A percentile compares a stretch with the other conserved stretches of the same genome.
These are phyloP conservation scores for Ascobolus immersus DNA, from an alignment of 495 filamentous ascomycete species.

Conservation along the genomic window DNA sequence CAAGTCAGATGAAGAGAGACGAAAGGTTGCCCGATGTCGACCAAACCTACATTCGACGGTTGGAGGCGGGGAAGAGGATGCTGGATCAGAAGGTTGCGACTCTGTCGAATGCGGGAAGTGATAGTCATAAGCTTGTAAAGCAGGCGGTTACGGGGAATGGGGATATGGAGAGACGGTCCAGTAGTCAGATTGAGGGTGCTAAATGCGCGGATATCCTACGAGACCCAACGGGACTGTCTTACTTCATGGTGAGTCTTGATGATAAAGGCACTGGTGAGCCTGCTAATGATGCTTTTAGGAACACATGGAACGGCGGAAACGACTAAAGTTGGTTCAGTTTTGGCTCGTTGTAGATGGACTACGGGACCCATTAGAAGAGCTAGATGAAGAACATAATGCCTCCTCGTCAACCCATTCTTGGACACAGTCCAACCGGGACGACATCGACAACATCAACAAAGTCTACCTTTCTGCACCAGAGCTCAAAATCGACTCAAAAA, in stretches of 20 bases:
- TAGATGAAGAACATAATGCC: constrained; percentile 38
- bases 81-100: constrained; percentile 74
- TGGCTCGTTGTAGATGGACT: constrained; percentile 97
- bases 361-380: constrained; percentile 79
- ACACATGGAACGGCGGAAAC: constrained; percentile 77
- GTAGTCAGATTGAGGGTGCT: constrained; percentile 32
- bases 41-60: constrained; percentile 54
- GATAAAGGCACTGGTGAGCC: not conserved
- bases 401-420: constrained; percentile 37
- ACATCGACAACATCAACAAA: constrained; percentile 72
- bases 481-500: constrained; percentile 44
- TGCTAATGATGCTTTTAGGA: constrained; percentile 23
- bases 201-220: constrained; percentile 61
- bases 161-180: constrained; percentile 3
- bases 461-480: constrained; percentile 64
- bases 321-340: constrained; percentile 84
- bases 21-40: constrained; percentile 54
- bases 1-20: constrained; percentile 78
- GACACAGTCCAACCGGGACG: constrained; percentile 62
- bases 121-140: constrained; percentile 22
- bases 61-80: constrained; percentile 75
- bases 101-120: constrained; percentile 44
- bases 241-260: constrained; percentile 43
- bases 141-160: constrained; percentile 2
- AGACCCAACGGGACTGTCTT: constrained; percentile 71